Evolutionary conservation across 2,329 filamentous ascomycete species (phyloP), one percentile per base, ranked within the genome.

Genomic region (Colletotrichum ledebouriae): DNA sequence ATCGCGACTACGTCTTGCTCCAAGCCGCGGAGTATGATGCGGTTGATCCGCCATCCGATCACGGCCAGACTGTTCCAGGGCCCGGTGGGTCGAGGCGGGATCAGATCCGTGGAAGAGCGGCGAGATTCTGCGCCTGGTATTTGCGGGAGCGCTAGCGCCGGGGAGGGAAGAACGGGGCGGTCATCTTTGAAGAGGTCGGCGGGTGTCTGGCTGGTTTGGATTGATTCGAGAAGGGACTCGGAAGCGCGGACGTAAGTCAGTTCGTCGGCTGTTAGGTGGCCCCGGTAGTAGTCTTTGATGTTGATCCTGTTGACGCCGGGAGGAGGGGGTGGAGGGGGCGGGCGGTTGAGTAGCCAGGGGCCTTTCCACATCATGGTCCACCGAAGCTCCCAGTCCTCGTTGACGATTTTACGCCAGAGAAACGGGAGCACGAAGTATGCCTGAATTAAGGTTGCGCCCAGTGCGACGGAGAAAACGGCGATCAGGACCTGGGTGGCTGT

Each of bases 371-470:
- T 73, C 59, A 87, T 78, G 72, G 82, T 86, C 77, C 80, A 81
- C 65, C 79, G 82, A 6, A 88, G 73, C 15, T 81, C 80, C 80
- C 83, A 86, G 72, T 88, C 86, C 46, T 86, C 81, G 55, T 79
- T 77, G 70, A 86, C 76, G 17, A 87, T 81, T 29, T 82, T 80
- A 37, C 82, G 79, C 75, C 86, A 82, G 33, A 87, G 76, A 69
- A 81, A 88, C 1, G 86, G 86, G 6, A 88, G 77, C 67, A 88
- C 77, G 72, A 88, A 87, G 50, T 82, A 65, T 55, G 75, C 74
- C 33, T 84, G 76, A 10, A 87, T 71, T 3, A 81, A 57, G 1
- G 79, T 77, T 3, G 82, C 80, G 33, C 78, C 83, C 1, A 73
- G 75, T 34, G 83, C 81, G 13, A 83, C 79, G 42, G 79, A 79